Base-by-base conservation (phyloP, 495 filamentous ascomycete genomes). In the Xylaria nigripes region DNA sequence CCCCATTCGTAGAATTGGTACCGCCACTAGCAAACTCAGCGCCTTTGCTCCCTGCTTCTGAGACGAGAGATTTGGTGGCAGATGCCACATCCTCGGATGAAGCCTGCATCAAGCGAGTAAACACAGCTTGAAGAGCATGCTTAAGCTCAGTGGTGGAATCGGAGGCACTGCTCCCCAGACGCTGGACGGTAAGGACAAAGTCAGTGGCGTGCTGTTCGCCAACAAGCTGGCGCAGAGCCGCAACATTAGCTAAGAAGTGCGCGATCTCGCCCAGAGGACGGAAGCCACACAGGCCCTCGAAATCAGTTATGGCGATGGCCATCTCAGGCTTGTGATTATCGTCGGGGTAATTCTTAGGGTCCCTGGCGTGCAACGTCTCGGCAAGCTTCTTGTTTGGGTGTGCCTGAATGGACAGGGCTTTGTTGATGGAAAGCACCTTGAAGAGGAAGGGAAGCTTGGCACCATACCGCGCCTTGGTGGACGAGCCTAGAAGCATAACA, bases 311-410 rank as follows among this genome's bases (percentile, higher is more conserved):
- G 50, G 93, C 93, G 64, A 98, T 95, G 50, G 92, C 87, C 93
- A 98, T 98, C 70, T 98, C 93, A 43, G 93, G 93, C 70, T 98
- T 98, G 76, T 98, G 93, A 70, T 98, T 98, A 73, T 96, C 92
- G 77, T 98, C 92, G 54, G 92, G 92, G 63, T 98, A 98, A 76
- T 98, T 94, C 74, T 86, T 89, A 16, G 89, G 80, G 62, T 98
- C 93, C 56, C 79, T 79, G 22, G 80, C 79, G 70, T 96, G 93
- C 22, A 98, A 75, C 65, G 87, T 71, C 71, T 95, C 92, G 24
- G 93, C 93, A 30, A 97, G 83, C 68, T 90, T 93, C 80, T 98
- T 98, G 73, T 98, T 95, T 45, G 93, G 93, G 61, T 97, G 93
- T 24, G 93, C 93, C 69, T 98, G 93, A 58, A 98, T 98, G 61